Evolutionary conservation across 306 rosid genomes (phyloP).

Genomic region (Acacia acuminata): DNA sequence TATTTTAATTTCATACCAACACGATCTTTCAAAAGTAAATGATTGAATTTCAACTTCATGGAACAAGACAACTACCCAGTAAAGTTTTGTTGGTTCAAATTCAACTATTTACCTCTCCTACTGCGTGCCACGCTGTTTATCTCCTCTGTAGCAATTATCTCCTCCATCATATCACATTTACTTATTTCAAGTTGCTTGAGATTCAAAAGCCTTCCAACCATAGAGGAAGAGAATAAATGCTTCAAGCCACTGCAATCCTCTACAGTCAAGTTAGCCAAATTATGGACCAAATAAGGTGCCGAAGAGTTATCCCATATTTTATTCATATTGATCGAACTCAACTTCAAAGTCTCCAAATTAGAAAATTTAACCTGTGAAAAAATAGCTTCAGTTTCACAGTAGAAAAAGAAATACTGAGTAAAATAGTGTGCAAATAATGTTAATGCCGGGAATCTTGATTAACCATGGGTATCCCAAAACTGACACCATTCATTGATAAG

Average conservation of each 20-base stretch:
- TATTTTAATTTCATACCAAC: no score
- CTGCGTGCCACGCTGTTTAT: neutral
- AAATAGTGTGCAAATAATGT: neutral
- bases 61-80: neutral
- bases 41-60: neutral
- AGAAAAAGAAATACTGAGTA: neutral
- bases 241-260: neutral
- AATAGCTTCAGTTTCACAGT: neutral
- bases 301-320: constrained; percentile 19
- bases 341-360: constrained; percentile 16
- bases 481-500: neutral
- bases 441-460: neutral
- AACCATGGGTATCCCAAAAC: neutral
- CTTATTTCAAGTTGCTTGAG: neutral
- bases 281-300: neutral
- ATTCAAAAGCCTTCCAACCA: neutral
- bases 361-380: neutral
- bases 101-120: neutral
- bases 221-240: neutral
- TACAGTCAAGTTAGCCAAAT: neutral
- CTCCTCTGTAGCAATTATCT: neutral
- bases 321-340: constrained; percentile 3
- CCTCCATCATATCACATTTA: neutral
- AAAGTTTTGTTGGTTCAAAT: neutral
- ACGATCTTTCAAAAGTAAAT: no score